These are phyloP conservation scores for Fusarium globosum DNA, from an alignment of 2,329 filamentous ascomycete genomes.

Conservation along the genomic window DNA sequence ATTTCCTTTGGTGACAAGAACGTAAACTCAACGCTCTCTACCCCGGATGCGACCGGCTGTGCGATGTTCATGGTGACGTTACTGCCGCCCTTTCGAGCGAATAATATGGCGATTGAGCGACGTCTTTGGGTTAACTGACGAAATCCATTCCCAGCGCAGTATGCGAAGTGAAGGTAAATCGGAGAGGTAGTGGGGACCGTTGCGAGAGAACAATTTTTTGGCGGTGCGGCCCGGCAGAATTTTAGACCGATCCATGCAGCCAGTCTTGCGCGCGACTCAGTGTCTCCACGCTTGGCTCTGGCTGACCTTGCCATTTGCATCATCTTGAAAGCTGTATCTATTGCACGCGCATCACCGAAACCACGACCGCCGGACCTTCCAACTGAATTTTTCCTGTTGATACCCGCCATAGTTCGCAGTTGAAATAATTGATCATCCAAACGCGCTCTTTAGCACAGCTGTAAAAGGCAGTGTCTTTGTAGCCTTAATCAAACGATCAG, in stretches of 20 bases:
- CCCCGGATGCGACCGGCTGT: conserved; percentile 84
- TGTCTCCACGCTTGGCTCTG: conserved; percentile 9
- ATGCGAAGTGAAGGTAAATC: conserved; percentile 32
- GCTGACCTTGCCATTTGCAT: conserved; percentile 19
- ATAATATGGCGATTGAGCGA: conserved; percentile 38
- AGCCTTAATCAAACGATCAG: neutral
- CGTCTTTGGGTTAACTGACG: conserved; percentile 37
- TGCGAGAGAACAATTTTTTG: conserved; percentile 54
- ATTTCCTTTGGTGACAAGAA: conserved; percentile 87
- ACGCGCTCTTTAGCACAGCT: neutral
- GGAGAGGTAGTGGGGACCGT: conserved; percentile 39
- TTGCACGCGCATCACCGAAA: neutral
- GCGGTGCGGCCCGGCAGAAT: conserved; percentile 59
- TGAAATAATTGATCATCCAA: neutral
- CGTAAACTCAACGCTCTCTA: conserved; percentile 89
- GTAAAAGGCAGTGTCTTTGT: neutral
- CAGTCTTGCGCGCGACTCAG: conserved; percentile 24
- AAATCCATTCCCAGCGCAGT: conserved; percentile 39
- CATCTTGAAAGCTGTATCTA: conserved; percentile 11
- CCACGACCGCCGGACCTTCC: neutral
- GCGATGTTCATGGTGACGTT: conserved; percentile 72
- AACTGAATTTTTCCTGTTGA: neutral
- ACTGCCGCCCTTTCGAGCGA: conserved; percentile 30
- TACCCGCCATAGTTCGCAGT: neutral
- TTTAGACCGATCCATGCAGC: conserved; percentile 35